Percentiles rank a stretch among this genome's conserved stretches.
phyloP scores from a whole-genome alignment of 2,329 filamentous ascomycete genomes.

The Aspergillus pseudoterreus region DNA sequence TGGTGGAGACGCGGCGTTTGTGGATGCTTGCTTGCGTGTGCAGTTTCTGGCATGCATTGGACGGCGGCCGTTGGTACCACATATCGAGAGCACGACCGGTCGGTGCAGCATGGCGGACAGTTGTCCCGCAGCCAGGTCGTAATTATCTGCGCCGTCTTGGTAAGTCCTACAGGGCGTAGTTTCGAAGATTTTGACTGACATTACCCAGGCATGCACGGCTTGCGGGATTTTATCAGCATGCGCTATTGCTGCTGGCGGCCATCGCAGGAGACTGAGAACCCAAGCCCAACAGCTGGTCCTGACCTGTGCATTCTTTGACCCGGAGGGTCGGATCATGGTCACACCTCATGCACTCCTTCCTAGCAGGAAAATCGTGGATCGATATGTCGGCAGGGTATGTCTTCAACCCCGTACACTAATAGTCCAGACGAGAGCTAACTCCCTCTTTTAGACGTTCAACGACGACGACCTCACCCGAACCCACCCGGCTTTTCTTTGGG shows the following conservation, averaged over 20 bases:
- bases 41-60: constrained; percentile 87
- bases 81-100: constrained; percentile 57
- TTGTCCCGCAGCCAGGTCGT: constrained; percentile 63
- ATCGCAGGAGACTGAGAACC: constrained; percentile 52
- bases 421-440: constrained; percentile 7
- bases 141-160: constrained; percentile 69
- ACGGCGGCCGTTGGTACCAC: constrained; percentile 67
- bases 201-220: constrained; percentile 55
- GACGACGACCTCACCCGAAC: constrained; percentile 72
- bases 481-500: constrained; percentile 82
- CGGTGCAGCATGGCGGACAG: constrained; percentile 35
- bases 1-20: constrained; percentile 72
- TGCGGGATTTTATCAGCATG: constrained; percentile 58
- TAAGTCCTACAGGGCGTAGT: constrained; percentile 37
- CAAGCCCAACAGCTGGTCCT: constrained; percentile 60
- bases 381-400: constrained; percentile 63
- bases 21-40: constrained; percentile 65
- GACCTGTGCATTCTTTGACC: constrained; percentile 43
- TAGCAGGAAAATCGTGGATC: constrained; percentile 69
- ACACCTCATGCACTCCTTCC: constrained; percentile 43
- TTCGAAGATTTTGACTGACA: constrained; percentile 6
- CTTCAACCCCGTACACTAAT: too few relatives aligned
- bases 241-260: constrained; percentile 52
- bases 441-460: constrained; percentile 48
- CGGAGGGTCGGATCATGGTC: constrained; percentile 43